phyloP scores from a whole-genome alignment of 2,329 filamentous ascomycete genomes.

The Gaeumannomyces tritici region DNA sequence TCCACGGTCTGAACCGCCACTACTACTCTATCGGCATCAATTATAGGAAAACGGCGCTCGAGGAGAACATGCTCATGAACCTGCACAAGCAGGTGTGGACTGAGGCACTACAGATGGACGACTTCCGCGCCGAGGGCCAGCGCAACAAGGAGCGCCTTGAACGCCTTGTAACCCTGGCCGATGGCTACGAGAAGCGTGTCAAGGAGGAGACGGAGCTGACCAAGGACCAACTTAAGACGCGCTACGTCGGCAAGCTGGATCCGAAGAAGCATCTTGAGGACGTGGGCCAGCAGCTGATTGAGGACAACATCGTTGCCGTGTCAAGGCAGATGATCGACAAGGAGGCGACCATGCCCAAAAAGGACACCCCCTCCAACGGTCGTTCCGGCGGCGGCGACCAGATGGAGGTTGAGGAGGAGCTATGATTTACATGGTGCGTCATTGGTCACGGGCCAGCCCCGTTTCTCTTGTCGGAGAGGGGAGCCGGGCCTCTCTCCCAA shows the following conservation, averaged over 20 bases:
- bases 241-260: conserved; percentile 97
- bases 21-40: conserved; percentile 99
- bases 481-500: not conserved
- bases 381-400: conserved; percentile 45
- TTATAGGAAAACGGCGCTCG: conserved; percentile 92
- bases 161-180: conserved; percentile 78
- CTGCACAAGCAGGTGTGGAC: conserved; percentile 99
- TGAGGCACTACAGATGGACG: conserved; percentile 91
- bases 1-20: conserved; percentile 94
- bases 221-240: conserved; percentile 95
- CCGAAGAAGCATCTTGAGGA: conserved; percentile 99
- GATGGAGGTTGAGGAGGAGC: conserved; percentile 63
- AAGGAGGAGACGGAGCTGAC: conserved; percentile 97
- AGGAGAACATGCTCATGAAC: conserved; percentile 99
- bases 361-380: conserved; percentile 37
- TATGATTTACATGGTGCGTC: conserved; percentile 5
- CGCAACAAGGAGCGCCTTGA: conserved; percentile 84
- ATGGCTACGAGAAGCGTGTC: conserved; percentile 96
- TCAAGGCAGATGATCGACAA: conserved; percentile 99
- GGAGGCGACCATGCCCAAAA: conserved; percentile 83
- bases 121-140: conserved; percentile 76
- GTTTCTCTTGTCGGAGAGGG: not conserved
- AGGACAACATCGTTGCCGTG: conserved; percentile 99
- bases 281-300: conserved; percentile 90
- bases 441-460: not conserved